Evolutionary conservation across 202 grass and related monocot genomes (phyloP).

Genomic region (Digitaria exilis): DNA sequence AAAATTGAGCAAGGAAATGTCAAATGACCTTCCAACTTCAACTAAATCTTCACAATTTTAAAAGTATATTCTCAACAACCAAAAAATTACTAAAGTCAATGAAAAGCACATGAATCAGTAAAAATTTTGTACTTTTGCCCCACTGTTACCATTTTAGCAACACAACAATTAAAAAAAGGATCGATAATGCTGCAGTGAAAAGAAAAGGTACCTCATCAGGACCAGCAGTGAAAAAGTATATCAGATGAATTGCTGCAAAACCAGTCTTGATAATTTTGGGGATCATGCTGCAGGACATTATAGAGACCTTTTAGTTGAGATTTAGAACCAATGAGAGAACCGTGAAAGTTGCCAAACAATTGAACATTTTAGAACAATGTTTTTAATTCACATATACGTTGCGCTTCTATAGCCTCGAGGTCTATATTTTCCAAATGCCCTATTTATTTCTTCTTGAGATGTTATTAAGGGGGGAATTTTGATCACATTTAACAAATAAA

Average conservation of each 20-base stretch:
- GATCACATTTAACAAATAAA: neutral
- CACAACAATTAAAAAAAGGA: neutral
- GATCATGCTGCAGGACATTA: constrained; percentile 67
- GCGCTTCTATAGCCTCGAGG: neutral
- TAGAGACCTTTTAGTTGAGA: constrained; percentile 9
- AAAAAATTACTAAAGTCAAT: neutral
- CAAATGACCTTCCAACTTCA: constrained; percentile 1
- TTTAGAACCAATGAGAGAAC: constrained; percentile 7
- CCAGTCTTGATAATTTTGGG: constrained; percentile 97
- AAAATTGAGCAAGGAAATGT: constrained; percentile 18
- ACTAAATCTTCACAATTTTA: constrained; percentile 15
- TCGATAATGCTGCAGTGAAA: constrained; percentile 1
- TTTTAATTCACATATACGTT: neutral
- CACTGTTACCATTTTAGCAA: constrained; percentile 22
- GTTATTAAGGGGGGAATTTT: neutral
- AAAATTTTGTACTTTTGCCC: neutral
- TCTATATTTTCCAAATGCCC: neutral
- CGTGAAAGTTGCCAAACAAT: neutral
- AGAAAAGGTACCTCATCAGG: constrained; percentile 80
- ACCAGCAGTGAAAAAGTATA: constrained; percentile 99
- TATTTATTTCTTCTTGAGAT: neutral
- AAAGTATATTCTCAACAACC: neutral
- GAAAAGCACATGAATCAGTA: constrained; percentile 25
- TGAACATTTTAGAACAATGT: neutral
- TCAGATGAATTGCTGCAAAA: constrained; percentile 96